These are phyloP conservation scores for Zymoseptoria tritici DNA, from an alignment of 2,329 filamentous ascomycete genomes.

Conservation along the genomic window DNA sequence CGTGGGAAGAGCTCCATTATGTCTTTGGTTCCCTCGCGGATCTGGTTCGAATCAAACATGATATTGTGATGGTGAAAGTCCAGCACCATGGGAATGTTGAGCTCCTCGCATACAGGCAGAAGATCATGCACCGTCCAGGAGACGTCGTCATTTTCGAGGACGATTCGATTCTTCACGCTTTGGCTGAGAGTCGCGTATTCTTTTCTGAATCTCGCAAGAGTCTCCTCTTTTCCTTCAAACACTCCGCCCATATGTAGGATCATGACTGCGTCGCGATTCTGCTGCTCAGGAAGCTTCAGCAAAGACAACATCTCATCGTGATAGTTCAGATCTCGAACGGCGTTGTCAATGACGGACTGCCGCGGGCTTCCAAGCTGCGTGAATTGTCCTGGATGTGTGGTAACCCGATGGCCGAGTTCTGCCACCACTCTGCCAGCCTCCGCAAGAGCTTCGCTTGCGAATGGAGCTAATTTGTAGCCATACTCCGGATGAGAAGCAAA, in stretches of 20 bases:
- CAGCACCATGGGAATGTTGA: background rate
- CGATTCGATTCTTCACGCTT: conserved; percentile 69
- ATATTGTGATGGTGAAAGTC: conserved; percentile 97
- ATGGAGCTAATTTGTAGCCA: conserved; percentile 76
- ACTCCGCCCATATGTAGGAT: conserved; percentile 88
- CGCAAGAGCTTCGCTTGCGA: conserved; percentile 69
- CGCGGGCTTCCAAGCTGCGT: conserved; percentile 85
- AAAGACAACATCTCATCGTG: conserved; percentile 78
- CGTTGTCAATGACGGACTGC: conserved; percentile 64
- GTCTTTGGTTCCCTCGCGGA: conserved; percentile 78
- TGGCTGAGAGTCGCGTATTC: conserved; percentile 63
- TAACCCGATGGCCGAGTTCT: conserved; percentile 74
- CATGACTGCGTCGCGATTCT: conserved; percentile 82
- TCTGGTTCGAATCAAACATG: conserved; percentile 62
- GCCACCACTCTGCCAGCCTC: conserved; percentile 70
- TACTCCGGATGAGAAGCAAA: conserved; percentile 85
- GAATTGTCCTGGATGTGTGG: conserved; percentile 86
- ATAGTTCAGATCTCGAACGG: conserved; percentile 76
- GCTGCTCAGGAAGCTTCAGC: conserved; percentile 67
- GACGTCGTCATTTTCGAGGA: conserved; percentile 92
- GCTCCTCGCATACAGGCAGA: conserved; percentile 78
- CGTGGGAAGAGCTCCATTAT: conserved; percentile 67
- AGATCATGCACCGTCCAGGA: conserved; percentile 88
- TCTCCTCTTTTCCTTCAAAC: conserved; percentile 78
- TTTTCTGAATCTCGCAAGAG: conserved; percentile 66